These are phyloP conservation scores for Lactarius hatsudake DNA, from an alignment of 768 basidiomycete species.

Conservation along the genomic window DNA sequence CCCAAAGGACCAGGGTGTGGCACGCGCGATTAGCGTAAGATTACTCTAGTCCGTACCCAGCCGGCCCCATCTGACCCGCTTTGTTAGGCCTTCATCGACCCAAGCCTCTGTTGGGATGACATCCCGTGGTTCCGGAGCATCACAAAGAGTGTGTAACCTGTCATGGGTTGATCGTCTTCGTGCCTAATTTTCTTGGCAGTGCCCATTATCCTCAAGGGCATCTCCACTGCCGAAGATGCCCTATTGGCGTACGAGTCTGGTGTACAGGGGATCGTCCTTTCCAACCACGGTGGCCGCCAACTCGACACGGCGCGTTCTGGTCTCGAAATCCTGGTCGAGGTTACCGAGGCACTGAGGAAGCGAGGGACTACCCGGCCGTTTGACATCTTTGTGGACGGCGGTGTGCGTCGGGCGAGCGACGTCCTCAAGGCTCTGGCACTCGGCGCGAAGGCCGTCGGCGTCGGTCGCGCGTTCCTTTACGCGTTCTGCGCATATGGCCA, in stretches of 20 bases:
- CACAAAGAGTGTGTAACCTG: constrained; percentile 45
- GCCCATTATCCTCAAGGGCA: constrained; percentile 64
- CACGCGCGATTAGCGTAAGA: constrained; percentile 15
- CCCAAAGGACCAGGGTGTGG: constrained; percentile 11
- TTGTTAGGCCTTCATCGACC: constrained; percentile 83
- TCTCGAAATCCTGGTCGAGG: constrained; percentile 55
- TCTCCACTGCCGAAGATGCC: constrained; percentile 62
- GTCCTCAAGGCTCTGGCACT: constrained; percentile 85
- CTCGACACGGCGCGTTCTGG: constrained; percentile 48
- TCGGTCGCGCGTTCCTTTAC: constrained; percentile 57
- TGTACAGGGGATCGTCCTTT: constrained; percentile 49
- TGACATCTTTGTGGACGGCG: constrained; percentile 91
- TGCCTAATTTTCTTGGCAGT: constrained; percentile 33
- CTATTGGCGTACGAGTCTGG: constrained; percentile 48
- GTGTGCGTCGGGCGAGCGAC: constrained; percentile 87
- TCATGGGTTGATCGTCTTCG: not conserved
- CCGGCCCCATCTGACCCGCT: not conserved
- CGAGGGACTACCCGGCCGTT: constrained; percentile 69
- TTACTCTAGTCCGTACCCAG: not conserved
- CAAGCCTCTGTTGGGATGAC: constrained; percentile 82
- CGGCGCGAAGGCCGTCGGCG: constrained; percentile 67
- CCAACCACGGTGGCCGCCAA: constrained; percentile 59
- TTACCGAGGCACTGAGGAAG: constrained; percentile 63
- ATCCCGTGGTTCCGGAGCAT: constrained; percentile 62
- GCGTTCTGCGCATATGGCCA: constrained; percentile 86